phyloP scores from a whole-genome alignment of 495 filamentous ascomycete species.

The Hyaloscypha bicolor region DNA sequence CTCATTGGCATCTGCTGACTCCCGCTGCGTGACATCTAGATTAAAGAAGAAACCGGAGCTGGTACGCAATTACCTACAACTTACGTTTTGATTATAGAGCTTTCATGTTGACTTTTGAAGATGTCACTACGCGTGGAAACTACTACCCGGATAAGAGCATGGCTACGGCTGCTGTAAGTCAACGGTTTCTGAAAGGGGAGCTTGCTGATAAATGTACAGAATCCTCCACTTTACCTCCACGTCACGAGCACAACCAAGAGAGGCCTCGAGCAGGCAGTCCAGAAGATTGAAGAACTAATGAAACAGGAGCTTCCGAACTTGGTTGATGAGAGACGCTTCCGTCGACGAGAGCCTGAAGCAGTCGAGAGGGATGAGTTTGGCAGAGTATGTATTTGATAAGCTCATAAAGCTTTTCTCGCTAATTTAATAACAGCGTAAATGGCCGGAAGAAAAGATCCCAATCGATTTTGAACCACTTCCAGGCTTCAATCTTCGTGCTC shows the following conservation, averaged over 20 bases:
- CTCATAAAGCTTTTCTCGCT: neutral
- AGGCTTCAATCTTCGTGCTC: constrained; percentile 95
- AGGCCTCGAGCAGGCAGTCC: constrained; percentile 84
- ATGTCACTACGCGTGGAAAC: constrained; percentile 96
- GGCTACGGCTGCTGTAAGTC: constrained; percentile 86
- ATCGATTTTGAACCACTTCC: constrained; percentile 87
- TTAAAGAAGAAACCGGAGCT: constrained; percentile 99
- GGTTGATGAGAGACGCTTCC: constrained; percentile 93
- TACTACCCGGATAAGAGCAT: constrained; percentile 98
- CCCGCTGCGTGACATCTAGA: constrained; percentile 87
- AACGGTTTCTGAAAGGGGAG: constrained; percentile 2
- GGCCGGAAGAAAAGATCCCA: constrained; percentile 93
- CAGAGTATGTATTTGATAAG: constrained; percentile 61
- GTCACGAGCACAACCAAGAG: constrained; percentile 92
- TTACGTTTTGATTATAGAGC: constrained; percentile 50
- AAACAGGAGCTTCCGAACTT: constrained; percentile 94
- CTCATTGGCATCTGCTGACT: constrained; percentile 98
- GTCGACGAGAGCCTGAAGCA: constrained; percentile 80
- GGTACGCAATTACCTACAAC: constrained; percentile 75
- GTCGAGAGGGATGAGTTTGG: constrained; percentile 96
- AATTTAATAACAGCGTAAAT: constrained; percentile 76
- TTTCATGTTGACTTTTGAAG: constrained; percentile 66
- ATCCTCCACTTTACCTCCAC: constrained; percentile 91
- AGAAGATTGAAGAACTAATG: constrained; percentile 90
- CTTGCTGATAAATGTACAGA: constrained; percentile 52